phyloP scores from a whole-genome alignment of 345 rosid species.

The Diplotaxis tenuifolia region DNA sequence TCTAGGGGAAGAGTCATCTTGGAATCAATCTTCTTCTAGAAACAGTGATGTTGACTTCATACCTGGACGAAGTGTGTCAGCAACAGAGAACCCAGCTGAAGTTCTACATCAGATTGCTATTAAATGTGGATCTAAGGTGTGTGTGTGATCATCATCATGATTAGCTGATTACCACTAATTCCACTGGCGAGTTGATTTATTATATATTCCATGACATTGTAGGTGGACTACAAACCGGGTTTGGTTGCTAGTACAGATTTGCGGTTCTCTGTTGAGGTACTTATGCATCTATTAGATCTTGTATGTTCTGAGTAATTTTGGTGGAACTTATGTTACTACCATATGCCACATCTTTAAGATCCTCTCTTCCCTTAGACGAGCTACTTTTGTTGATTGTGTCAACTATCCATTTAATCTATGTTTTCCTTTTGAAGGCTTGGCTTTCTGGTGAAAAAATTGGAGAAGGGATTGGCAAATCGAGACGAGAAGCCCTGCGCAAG shows the following conservation, averaged over 20 bases:
- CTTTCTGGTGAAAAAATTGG: slow-evolving; percentile 81
- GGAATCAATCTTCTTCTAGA: slow-evolving; percentile 57
- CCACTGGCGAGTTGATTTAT: neutral
- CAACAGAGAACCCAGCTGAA: slow-evolving; percentile 57
- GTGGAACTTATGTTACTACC: neutral
- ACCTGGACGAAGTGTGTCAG: slow-evolving; percentile 54
- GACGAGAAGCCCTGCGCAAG: slow-evolving; percentile 75
- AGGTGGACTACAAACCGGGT: slow-evolving; percentile 78
- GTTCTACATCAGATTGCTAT: slow-evolving; percentile 74
- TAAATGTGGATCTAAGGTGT: slow-evolving; percentile 88
- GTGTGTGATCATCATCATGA: slow-evolving; percentile 37
- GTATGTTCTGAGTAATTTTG: neutral
- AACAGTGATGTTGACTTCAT: slow-evolving; percentile 66
- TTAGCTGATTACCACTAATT: neutral
- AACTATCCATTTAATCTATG: neutral
- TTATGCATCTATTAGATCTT: neutral
- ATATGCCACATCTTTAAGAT: slow-evolving; percentile 11
- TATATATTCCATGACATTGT: slow-evolving; percentile 29
- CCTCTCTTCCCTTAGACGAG: neutral
- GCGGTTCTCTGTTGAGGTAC: slow-evolving; percentile 85
- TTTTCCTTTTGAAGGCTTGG: slow-evolving; percentile 61
- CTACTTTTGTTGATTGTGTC: neutral
- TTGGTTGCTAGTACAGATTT: slow-evolving; percentile 68
- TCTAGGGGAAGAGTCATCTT: slow-evolving; percentile 61
- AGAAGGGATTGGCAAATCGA: slow-evolving; percentile 78